These are phyloP conservation scores for Solanum rostratum DNA, from an alignment of 257 asterid genomes.

Conservation along the genomic window DNA sequence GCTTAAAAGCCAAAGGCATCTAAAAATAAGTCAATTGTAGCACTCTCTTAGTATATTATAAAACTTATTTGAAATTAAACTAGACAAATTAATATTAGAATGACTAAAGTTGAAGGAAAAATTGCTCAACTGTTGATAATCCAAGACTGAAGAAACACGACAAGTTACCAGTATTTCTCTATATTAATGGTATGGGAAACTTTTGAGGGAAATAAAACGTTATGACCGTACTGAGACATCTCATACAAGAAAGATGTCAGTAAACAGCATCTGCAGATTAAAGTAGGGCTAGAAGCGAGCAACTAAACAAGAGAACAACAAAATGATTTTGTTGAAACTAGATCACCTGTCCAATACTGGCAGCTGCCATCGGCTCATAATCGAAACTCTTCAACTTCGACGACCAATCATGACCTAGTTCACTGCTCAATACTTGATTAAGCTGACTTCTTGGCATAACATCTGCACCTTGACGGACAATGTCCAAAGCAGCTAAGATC, in stretches of 20 bases:
- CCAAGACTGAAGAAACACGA: neutral
- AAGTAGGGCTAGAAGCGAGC: neutral
- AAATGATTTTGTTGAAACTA: neutral
- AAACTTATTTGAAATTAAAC: neutral
- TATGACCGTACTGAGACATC: neutral
- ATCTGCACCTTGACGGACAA: conserved; percentile 98
- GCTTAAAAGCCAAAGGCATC: too few species aligned
- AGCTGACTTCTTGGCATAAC: conserved; percentile 92
- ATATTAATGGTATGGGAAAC: neutral
- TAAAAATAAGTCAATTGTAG: too few species aligned
- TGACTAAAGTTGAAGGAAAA: neutral
- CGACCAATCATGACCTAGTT: conserved; percentile 71
- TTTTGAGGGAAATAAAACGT: neutral
- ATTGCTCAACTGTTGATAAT: neutral
- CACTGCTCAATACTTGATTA: conserved; percentile 79
- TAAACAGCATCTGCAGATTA: neutral
- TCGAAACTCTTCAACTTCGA: conserved; percentile 66
- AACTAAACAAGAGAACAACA: neutral
- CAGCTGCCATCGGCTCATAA: conserved; percentile 89
- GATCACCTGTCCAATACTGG: conserved; percentile 94
- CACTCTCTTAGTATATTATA: neutral
- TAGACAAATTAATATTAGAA: neutral
- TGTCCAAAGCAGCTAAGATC: conserved; percentile 91
- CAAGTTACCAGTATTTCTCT: neutral
- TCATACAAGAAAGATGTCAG: neutral